Evolutionary conservation across 805 yeast species (phyloP), one percentile per base, ranked within the genome.

Genomic region (Candida dajiaensis): DNA sequence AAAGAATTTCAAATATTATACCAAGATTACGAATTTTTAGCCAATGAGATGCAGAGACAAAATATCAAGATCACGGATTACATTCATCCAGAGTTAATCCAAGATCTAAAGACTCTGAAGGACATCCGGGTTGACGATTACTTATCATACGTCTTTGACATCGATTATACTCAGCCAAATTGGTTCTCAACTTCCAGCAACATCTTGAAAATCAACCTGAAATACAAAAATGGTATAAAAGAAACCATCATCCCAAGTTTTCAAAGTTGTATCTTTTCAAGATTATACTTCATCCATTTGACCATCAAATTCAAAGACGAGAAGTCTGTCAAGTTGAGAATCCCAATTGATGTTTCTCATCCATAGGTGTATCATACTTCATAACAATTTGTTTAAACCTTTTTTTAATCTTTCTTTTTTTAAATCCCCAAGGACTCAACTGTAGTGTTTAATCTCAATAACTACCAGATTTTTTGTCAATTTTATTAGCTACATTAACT

Each of bases 161-260:
- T 71, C 44, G 42, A 50, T 46, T 39, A 43, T 28, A 19, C 63
- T 52, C 59, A 6, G 42, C 58, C 48, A 49, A 43, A 54, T 39
- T 61, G 55, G 33, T 63, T 45, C 35, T 54, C 50, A 47, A 38
- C n/a, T 4, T 40, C 39, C 28, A 48, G 21, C 6, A 13, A 41
- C 7, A 53, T 50, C 46, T 40, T 19, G 3, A 39, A 15, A 6
- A 56, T 78, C 3, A 76, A 78, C 18, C 53, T 80, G 44, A 62
- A 66, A 29, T 61, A 72, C 18, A 53, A 63, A 28, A 69, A 72
- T 40, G 73, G 73, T 45, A 68, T 74, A 35, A 65, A 65, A 42
- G 71, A 76, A 42, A 78, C 81, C 1, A 58, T 83, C 45, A 59
- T 79, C n/a, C 89, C 89, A 1, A 73, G 73, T 45, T 83, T 82